Evolutionary conservation across 2,329 filamentous ascomycete species (phyloP).

Genomic region (Periconia sp.): DNA sequence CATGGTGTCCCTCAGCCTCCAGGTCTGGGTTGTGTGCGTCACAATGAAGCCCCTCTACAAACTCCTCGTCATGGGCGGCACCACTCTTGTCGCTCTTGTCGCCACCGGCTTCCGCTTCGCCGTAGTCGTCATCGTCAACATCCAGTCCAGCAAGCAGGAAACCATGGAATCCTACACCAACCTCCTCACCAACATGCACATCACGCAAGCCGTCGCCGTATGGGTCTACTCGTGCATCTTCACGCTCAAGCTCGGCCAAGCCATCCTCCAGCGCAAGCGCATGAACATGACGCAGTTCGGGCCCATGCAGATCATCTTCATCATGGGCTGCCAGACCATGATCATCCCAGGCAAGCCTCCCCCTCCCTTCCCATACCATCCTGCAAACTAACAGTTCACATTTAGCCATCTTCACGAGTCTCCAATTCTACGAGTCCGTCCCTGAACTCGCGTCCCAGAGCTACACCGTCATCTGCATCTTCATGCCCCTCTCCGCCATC

Average conservation of each 20-base stretch:
- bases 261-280: conserved; percentile 57
- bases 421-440: conserved; percentile 56
- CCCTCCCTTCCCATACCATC: background rate
- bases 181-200: conserved; percentile 46
- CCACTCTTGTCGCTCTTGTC: conserved; percentile 52
- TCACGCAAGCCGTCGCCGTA: conserved; percentile 58
- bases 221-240: conserved; percentile 66
- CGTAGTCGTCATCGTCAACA: conserved; percentile 53
- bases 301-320: conserved; percentile 67
- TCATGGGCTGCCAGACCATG: conserved; percentile 69
- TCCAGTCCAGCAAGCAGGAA: conserved; percentile 38
- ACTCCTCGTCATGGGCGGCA: conserved; percentile 50
- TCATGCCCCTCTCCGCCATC: conserved; percentile 66
- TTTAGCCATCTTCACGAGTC: conserved; percentile 61
- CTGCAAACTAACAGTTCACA: conserved; percentile 17
- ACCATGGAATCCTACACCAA: conserved; percentile 24
- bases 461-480: conserved; percentile 61
- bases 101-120: conserved; percentile 58
- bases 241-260: conserved; percentile 60
- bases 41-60: conserved; percentile 50
- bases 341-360: conserved; percentile 58
- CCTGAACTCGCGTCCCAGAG: conserved; percentile 59
- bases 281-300: conserved; percentile 64
- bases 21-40: conserved; percentile 64
- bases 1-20: conserved; percentile 62